phyloP scores from a whole-genome alignment of 148 eudicot species.

The Nepenthes mirabilis region DNA sequence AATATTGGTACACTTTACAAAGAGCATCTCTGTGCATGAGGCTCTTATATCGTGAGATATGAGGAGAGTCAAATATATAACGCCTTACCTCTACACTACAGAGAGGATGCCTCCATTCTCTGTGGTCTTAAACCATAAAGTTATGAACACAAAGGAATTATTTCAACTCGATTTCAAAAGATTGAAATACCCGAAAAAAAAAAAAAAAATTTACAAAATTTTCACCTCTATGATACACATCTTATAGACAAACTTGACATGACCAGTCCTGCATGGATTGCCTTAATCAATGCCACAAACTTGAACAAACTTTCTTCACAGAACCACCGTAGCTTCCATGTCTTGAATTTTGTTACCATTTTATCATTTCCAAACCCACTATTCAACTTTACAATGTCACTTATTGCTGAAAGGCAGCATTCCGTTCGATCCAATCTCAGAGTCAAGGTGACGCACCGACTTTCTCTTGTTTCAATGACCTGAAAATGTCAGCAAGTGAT shows the following conservation, averaged over 20 bases:
- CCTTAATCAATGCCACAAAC: constrained; percentile 42
- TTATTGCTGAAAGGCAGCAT: constrained; percentile 14
- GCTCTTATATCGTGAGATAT: too few species aligned
- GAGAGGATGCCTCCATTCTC: too few species aligned
- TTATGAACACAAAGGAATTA: background rate
- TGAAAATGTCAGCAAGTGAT: constrained; percentile 10
- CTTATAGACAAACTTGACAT: constrained; percentile 20
- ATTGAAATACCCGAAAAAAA: background rate
- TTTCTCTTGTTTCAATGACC: constrained; percentile 42
- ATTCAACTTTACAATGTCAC: constrained; percentile 11
- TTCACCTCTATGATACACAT: constrained; percentile 11
- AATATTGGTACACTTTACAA: too few species aligned
- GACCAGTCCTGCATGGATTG: constrained; percentile 32
- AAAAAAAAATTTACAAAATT: background rate
- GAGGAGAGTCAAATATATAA: too few species aligned
- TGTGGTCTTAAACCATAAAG: too few species aligned
- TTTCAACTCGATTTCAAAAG: background rate
- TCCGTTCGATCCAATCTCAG: constrained; percentile 12
- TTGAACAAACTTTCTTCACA: constrained; percentile 32
- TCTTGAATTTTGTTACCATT: constrained; percentile 9
- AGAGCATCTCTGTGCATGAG: too few species aligned
- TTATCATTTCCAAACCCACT: constrained; percentile 1
- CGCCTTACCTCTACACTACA: too few species aligned
- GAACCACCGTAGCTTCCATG: constrained; percentile 58
- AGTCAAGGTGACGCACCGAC: constrained; percentile 26